Evolutionary conservation across 768 basidiomycete genomes (phyloP), one percentile per base, ranked within the genome.

Genomic region (Tricholoma sp.): DNA sequence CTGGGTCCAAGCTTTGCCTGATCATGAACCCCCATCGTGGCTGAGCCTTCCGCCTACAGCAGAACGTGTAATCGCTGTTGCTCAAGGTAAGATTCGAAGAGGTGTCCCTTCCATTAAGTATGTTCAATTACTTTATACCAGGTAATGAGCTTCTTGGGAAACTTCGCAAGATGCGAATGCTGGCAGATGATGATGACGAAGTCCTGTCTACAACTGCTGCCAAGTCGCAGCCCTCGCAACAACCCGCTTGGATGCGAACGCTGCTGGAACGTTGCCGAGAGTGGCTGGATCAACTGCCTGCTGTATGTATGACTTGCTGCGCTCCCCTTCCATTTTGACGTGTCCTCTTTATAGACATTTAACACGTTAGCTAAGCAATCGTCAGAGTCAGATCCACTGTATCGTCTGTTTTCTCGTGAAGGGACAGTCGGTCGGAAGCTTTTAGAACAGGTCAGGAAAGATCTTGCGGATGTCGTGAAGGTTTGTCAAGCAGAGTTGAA

Each of bases 1-100:
- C 12, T 99, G 96, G 97, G 91, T 93, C 7, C 84, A 88, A 66
- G 79, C 80, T 21, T 73, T 99, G 27, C 96, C 97, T 0, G 95
- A 97, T 64, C 85, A 90, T 32, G 94, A 97, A 68, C 94, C 94
- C 1, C 94, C 94, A 1, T 85, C 91, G 32, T 98, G 95, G 95
- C 79, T 98, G 49, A 91, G 91, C 66, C 80, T 99, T 16, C 95
- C 96, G 12, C 88, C 90, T 0, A 89, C 91, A 19, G 94, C 95
- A 37, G 96, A 98, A 67, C 84, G 87, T 32, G 86, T 97, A 43
- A 95, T 98, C 62, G 94, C 95, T 10, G 71, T 91, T 46, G 88
- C 88, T 1, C 91, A 96, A 81, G 95, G 95, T 93, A 66, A 61
- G 76, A 63, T 45, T 16, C 5, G 34, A 10, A 31, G 31, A 56